Conservation (phyloP, 2,329 filamentous ascomycete species). For the Xenoacremonium recifei region DNA sequence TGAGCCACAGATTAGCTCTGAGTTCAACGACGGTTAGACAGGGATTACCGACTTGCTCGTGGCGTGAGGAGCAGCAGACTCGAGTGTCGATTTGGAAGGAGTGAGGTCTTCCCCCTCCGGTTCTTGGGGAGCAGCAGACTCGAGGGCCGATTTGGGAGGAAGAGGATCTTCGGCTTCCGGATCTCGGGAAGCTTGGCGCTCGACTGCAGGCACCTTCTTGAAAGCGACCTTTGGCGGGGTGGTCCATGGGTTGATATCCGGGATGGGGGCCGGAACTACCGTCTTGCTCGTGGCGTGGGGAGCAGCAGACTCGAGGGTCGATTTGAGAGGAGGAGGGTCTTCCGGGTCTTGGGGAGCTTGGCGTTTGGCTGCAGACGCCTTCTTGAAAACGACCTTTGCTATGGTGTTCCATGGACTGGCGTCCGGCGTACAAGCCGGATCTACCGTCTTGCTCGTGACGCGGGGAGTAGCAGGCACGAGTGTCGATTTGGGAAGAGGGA, state of each 20-base stretch:
- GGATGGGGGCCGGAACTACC: no score
- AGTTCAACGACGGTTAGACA: not conserved
- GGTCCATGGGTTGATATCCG: no score
- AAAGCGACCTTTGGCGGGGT: no score
- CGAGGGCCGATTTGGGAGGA: constrained; percentile 22
- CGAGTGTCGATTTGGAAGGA: constrained; percentile 22
- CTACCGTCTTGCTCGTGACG: constrained; percentile 23
- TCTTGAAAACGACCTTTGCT: no score
- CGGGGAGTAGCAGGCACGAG: constrained; percentile 26
- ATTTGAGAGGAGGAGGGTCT: no score
- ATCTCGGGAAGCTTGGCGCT: no score
- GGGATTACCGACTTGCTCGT: constrained; percentile 20
- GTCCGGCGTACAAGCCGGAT: not conserved
- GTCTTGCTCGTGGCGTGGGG: constrained; percentile 27
- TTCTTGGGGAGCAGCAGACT: constrained; percentile 29
- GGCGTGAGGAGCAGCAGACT: constrained; percentile 26
- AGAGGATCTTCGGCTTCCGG: no score
- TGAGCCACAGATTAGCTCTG: constrained; percentile 11
- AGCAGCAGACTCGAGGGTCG: constrained; percentile 25
- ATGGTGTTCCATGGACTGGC: no score
- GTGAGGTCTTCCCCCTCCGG: no score
- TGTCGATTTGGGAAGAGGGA: constrained; percentile 21
- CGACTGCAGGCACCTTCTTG: no score
- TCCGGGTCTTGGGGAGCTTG: no score
- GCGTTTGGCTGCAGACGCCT: no score